These are phyloP conservation scores for Ephemerocybe angulata DNA, from an alignment of 768 basidiomycete species.

Conservation along the genomic window DNA sequence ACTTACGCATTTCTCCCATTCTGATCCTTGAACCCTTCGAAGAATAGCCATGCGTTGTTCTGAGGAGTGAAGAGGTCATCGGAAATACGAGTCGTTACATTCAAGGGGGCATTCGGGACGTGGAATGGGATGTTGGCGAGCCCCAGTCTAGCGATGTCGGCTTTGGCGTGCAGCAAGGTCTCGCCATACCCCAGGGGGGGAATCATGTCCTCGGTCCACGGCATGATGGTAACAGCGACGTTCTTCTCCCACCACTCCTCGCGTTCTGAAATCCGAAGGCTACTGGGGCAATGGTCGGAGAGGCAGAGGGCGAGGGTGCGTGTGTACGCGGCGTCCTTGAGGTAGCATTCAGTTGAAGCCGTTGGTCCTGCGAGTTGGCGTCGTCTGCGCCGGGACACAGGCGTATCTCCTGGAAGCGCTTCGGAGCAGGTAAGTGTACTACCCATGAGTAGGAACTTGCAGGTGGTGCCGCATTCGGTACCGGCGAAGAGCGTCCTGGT, in stretches of 20 bases:
- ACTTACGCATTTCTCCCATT: constrained; percentile 4
- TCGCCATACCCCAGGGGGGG: constrained; percentile 8
- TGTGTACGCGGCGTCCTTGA: constrained; percentile 11
- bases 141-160: constrained; percentile 1
- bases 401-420: too few species aligned
- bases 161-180: constrained; percentile 2
- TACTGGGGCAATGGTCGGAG: constrained; percentile 3
- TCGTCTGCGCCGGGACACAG: too few species aligned
- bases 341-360: constrained; percentile 7
- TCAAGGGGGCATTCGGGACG: constrained; percentile 1
- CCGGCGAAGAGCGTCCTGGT: too few species aligned
- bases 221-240: constrained; percentile 5
- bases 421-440: too few species aligned
- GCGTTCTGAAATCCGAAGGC: not conserved
- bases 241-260: constrained; percentile 12
- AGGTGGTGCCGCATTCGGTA: too few species aligned
- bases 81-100: constrained; percentile 3
- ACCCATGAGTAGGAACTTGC: too few species aligned
- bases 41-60: not conserved
- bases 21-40: constrained; percentile 2
- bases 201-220: constrained; percentile 3
- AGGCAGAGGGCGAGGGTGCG: constrained; percentile 10
- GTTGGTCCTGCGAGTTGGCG: too few species aligned
- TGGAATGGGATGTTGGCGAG: constrained; percentile 4
- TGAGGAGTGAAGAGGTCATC: not conserved